Percentiles rank a stretch among this genome's conserved stretches.
phyloP scores from a whole-genome alignment of 305 asterid genomes.

The Fraxinus angustifolia region DNA sequence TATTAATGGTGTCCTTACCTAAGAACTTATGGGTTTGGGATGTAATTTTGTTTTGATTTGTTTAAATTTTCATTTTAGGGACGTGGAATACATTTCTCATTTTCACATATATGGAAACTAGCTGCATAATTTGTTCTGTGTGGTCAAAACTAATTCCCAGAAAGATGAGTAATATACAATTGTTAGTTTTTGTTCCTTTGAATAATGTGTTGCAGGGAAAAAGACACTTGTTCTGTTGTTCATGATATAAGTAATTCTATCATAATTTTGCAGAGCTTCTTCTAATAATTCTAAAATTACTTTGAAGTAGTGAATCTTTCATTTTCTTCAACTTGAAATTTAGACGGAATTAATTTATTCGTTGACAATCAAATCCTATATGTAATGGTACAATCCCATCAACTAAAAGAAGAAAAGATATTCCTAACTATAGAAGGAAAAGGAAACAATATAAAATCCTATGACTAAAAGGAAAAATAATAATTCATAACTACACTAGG shows the following conservation, averaged over 20 bases:
- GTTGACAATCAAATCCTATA: neutral
- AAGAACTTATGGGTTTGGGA: neutral
- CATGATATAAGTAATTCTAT: neutral
- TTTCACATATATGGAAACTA: neutral
- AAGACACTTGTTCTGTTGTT: neutral
- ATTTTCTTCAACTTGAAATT: neutral
- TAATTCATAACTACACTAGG: neutral
- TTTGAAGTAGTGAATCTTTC: neutral
- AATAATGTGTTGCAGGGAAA: neutral
- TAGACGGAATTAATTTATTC: neutral
- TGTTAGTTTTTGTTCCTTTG: neutral
- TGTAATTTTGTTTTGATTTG: neutral
- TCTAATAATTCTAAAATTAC: neutral
- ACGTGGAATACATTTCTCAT: neutral
- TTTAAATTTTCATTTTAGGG: neutral
- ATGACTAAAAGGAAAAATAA: neutral
- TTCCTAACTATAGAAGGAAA: neutral
- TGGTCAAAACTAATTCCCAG: neutral
- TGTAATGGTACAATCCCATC: neutral
- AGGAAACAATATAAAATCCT: neutral
- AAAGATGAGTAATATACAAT: neutral
- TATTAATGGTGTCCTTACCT: neutral
- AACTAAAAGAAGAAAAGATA: neutral
- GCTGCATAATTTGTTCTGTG: neutral
- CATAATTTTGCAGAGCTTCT: neutral